Conservation (phyloP, 345 rosid genomes). For the Citrus maxima region DNA sequence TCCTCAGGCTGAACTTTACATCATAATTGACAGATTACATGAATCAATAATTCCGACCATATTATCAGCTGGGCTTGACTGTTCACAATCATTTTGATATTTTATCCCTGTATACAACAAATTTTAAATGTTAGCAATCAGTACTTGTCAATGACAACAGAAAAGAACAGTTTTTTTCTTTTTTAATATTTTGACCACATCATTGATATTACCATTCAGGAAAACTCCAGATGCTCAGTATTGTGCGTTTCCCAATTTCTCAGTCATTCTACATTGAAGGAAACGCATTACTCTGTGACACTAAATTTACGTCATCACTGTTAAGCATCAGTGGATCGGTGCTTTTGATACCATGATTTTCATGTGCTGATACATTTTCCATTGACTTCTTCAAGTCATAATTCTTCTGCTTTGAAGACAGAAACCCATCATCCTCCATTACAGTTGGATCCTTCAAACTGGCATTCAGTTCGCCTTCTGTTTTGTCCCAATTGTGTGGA, state of each 20-base stretch:
- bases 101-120: conserved; percentile 27
- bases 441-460: conserved; percentile 8
- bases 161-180: neutral
- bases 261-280: conserved; percentile 3
- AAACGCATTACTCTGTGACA: conserved; percentile 3
- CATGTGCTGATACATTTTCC: neutral
- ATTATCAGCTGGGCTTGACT: conserved; percentile 3
- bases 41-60: conserved; percentile 6
- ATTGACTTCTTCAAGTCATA: conserved; percentile 14
- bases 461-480: conserved; percentile 18
- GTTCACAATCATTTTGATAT: conserved; percentile 10
- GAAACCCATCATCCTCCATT: conserved; percentile 2
- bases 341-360: conserved; percentile 7
- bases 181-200: neutral
- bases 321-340: neutral
- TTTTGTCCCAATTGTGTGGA: neutral
- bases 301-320: conserved; percentile 10
- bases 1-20: neutral
- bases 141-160: conserved; percentile 4
- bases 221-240: conserved; percentile 9
- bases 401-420: conserved; percentile 15
- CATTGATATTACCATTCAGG: conserved; percentile 13
- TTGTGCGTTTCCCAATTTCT: conserved; percentile 8
- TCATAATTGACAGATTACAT: neutral
- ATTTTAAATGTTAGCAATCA: neutral